These are phyloP conservation scores for Daldinia caldariorum DNA, from an alignment of 495 filamentous ascomycete species.

Conservation along the genomic window DNA sequence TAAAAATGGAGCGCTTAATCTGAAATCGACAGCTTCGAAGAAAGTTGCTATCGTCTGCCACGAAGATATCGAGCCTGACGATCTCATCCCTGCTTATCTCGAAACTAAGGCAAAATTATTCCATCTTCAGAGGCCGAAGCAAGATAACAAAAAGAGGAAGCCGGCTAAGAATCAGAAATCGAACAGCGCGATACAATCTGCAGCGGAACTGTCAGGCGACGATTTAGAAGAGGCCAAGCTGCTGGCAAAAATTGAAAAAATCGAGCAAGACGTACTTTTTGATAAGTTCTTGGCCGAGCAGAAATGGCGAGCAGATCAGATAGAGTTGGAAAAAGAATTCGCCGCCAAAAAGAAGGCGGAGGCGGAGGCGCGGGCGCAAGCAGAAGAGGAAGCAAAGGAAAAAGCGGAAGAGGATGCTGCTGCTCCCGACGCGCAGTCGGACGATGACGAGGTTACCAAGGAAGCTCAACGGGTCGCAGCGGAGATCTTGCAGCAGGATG, in stretches of 20 bases:
- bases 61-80: slow-evolving; percentile 73
- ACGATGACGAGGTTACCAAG: slow-evolving; percentile 59
- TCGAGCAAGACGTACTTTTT: slow-evolving; percentile 87
- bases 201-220: slow-evolving; percentile 26
- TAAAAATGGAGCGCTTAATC: slow-evolving; percentile 26
- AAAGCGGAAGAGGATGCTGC: slow-evolving; percentile 14
- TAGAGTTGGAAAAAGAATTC: slow-evolving; percentile 70
- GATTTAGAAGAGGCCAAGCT: slow-evolving; percentile 69
- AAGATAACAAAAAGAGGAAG: slow-evolving; percentile 59
- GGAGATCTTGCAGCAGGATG: slow-evolving; percentile 60
- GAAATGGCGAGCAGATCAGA: slow-evolving; percentile 73
- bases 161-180: slow-evolving; percentile 41
- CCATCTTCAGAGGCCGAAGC: slow-evolving; percentile 70
- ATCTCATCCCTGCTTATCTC: slow-evolving; percentile 78
- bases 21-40: slow-evolving; percentile 44
- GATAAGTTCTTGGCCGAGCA: slow-evolving; percentile 79
- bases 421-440: slow-evolving; percentile 28
- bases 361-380: slow-evolving; percentile 42
- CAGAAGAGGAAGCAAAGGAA: slow-evolving; percentile 44
- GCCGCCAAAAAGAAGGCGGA: slow-evolving; percentile 50
- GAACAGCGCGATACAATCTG: slow-evolving; percentile 5
- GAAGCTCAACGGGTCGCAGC: slow-evolving; percentile 62
- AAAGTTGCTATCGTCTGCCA: slow-evolving; percentile 57
- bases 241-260: slow-evolving; percentile 73
- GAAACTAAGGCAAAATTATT: slow-evolving; percentile 76